These are phyloP conservation scores for Phytopythium litorale DNA, from an alignment of 352 stramenopile species.

Conservation along the genomic window DNA sequence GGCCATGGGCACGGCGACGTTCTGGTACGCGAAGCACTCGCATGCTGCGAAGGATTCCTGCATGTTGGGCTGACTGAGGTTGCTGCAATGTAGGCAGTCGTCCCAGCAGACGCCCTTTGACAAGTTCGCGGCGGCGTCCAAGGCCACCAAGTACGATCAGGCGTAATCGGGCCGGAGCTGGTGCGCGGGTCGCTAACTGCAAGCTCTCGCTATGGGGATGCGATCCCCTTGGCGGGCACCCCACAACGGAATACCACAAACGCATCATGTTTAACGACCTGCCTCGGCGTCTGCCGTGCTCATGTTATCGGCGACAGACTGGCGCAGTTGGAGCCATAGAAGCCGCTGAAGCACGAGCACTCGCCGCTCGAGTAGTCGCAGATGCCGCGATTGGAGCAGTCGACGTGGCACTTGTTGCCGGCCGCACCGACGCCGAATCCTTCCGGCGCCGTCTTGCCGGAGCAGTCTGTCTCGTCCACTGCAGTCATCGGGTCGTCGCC, in stretches of 20 bases:
- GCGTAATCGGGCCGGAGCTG: conserved; percentile 24
- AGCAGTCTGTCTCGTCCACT: conserved; percentile 86
- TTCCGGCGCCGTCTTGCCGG: conserved; percentile 30
- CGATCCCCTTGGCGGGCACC: not conserved
- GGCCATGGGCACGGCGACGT: conserved; percentile 53
- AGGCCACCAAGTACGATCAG: conserved; percentile 39
- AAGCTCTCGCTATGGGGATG: not conserved
- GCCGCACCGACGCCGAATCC: conserved; percentile 28
- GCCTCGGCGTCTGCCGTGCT: not conserved
- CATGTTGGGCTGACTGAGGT: conserved; percentile 2
- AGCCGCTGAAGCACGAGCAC: conserved; percentile 70
- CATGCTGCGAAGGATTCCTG: not conserved
- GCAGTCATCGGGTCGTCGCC: conserved; percentile 84
- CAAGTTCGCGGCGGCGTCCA: conserved; percentile 55
- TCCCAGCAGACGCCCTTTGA: conserved; percentile 50
- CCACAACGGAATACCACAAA: not conserved
- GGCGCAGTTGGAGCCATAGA: conserved; percentile 77
- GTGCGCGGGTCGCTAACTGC: not conserved
- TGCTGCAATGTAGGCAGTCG: conserved; percentile 28
- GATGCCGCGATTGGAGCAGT: conserved; percentile 72
- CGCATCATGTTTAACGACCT: conserved; percentile 1
- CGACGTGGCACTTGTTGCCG: conserved; percentile 69
- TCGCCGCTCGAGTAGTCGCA: conserved; percentile 67
- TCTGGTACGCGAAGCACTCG: conserved; percentile 40
- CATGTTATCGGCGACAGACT: conserved; percentile 49